These are phyloP conservation scores for Phytophthora cryptogea DNA, from an alignment of 352 stramenopile genomes.

Conservation along the genomic window DNA sequence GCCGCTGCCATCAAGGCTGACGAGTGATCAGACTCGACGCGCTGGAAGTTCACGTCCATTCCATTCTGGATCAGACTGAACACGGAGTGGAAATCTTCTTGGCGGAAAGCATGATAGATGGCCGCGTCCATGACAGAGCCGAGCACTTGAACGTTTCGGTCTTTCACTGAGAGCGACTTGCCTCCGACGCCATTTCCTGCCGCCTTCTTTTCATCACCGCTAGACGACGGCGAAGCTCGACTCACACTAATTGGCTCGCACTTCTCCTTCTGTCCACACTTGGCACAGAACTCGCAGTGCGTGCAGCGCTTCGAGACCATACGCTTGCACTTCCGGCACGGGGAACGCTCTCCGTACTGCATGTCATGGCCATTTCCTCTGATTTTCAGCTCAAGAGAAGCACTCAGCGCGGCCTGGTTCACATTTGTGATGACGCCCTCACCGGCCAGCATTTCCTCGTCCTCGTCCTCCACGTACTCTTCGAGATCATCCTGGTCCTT, in stretches of 20 bases:
- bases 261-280: constrained; percentile 73
- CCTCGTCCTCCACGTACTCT: constrained; percentile 72
- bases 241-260: constrained; percentile 47
- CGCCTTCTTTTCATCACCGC: constrained; percentile 8
- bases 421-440: constrained; percentile 82
- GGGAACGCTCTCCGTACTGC: constrained; percentile 69
- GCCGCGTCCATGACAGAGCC: constrained; percentile 84
- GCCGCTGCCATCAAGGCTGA: constrained; percentile 79
- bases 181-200: constrained; percentile 16
- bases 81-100: constrained; percentile 79
- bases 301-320: constrained; percentile 82
- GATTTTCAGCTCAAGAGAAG: constrained; percentile 79
- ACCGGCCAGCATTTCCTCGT: constrained; percentile 60
- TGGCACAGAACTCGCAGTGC: constrained; percentile 67
- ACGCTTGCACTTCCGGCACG: constrained; percentile 67
- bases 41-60: constrained; percentile 89
- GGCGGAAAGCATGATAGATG: constrained; percentile 79
- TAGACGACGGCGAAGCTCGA: constrained; percentile 10
- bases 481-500: constrained; percentile 59
- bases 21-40: constrained; percentile 75
- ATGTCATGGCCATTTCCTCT: constrained; percentile 67
- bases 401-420: constrained; percentile 62
- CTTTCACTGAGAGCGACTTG: constrained; percentile 63
- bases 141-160: constrained; percentile 77
- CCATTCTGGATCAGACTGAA: constrained; percentile 83